Evolutionary conservation across 805 yeast species (phyloP), one percentile per base, ranked within the genome.

Genomic region (Dipodascus geniculatus): DNA sequence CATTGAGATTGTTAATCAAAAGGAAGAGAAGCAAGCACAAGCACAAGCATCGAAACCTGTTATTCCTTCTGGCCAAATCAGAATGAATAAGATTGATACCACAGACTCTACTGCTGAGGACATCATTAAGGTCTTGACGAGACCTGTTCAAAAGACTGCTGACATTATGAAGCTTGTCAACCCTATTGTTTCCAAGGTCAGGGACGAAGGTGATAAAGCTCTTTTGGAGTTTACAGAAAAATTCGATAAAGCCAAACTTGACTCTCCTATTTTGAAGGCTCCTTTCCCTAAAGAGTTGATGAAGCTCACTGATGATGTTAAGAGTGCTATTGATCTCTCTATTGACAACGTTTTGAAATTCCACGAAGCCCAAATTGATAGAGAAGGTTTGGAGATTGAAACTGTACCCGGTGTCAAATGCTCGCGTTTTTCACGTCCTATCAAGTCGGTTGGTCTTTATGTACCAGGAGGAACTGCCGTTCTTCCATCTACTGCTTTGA

Each of bases 381-480:
- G 74, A 56, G 85, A 82, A 55, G 78, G 84, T 9, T 71, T 91
- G 68, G 76, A 76, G 4, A 96, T 93, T 42, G 98, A 91, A 71
- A 93, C 99, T 0, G 76, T 85, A 55, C 95, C 96, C 1, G 99
- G 99, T 60, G 98, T 93, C 23, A 71, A 78, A 52, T 93, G 99
- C 73, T 87, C 96, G 19, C 81, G 99, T 63, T 93, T 93, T 69
- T 86, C 98, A 16, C 82, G 96, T 64, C 93, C 99, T 3, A 89
- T 93, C 61, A 96, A 88, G 64, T 82, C 80, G 56, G 99, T 93
- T 53, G 99, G 99, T 56, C 78, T 95, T 56, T 93, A 93, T 66
- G 87, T 93, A 56, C 99, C 99, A 53, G 99, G 99, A 62, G 99
- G 99, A 61, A 89, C 98, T 48, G 99, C 99, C 2, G 91, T 93